Base-by-base conservation (phyloP, 1,139 yeast species). In the Diutina sp. region DNA sequence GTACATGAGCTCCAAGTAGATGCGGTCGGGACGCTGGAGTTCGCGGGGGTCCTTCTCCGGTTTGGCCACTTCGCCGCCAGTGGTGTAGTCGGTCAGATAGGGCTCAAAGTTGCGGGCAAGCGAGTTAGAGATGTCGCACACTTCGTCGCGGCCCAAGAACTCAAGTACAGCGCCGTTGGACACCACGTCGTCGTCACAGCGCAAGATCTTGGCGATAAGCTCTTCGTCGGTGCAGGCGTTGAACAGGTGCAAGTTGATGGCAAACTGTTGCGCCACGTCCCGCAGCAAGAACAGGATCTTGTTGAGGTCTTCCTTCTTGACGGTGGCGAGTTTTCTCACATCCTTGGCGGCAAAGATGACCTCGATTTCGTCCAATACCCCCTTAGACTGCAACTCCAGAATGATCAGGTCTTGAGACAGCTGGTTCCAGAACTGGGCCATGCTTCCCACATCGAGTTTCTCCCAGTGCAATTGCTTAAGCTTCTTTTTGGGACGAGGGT, bases 401-500 rank as follows among this genome's bases (percentile, higher is more conserved):
- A 89, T 89, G 65, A 84, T 74, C 1, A 68, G 61, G 46, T 67
- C 69, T 3, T 73, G 41, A 16, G 46, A 8, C 54, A 51, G 46
- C 50, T 69, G 66, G 46, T 71, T 69, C 95, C 95, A 87, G 67
- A 87, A 84, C 0, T 29, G 41, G 2, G 93, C 84, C 58, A 82
- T 79, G 46, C 77, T 79, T 41, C 67, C 67, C 48, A 71, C 68
- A 46, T 87, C 93, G 58, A 87, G 74, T 64, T 86, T 87, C 62
- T 87, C 95, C 95, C 95, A 87, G 65, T 87, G 95, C 61, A 87
- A 73, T 67, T 87, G 95, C 66, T 87, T 87, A 69, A 87, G 74
- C 74, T 84, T 86, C 71, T 79, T 83, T 72, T 85, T 85, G 29
- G 95, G 91, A 63, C 91, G 77, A 54, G 91, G 91, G 62, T 80